Evolutionary conservation across 2,329 filamentous ascomycete genomes (phyloP), one percentile per base, ranked within the genome.

Genomic region (Trichoderma cornu-damae): DNA sequence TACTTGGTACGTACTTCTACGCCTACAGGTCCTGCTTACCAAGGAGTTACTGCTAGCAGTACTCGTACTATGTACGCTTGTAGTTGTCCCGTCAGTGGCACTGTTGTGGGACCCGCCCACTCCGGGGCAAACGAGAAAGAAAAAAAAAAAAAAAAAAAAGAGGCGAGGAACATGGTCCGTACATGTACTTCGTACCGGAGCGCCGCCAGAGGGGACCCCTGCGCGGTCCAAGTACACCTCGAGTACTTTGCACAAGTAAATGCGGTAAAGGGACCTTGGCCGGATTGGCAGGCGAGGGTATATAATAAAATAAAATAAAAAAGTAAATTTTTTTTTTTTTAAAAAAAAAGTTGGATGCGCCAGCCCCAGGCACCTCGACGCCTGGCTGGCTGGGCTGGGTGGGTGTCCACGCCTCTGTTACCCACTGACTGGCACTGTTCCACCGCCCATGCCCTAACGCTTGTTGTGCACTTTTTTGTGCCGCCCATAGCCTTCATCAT

Each of bases 81-180:
- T 58, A 58, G 56, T 58, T 59, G 57, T 55, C 57, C 57, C 57
- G 57, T 59, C 57, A 59, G 57, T 59, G 57, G 57, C 53, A 34
- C 57, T 43, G 35, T 50, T 35, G 12, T 37, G 20, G 50, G 51
- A 46, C 51, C 51, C 50, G 44, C 46, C 28, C 44, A 37, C 46
- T 47, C 57, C 48, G 53, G 42, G 43, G 51, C 40, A 54, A 53
- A 52, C 22, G 22, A 18, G 16, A 24, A 37, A 37, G 22, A 28
- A 12, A 34, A 12, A n/a, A 14, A 35, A 28, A 43, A 18, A 37
- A 34, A 47, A 58, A 53, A 53, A 53, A 30, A 30, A n/a, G 24
- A 32, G 11, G 24, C 7, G 11, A 5, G 38, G 43, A n/a, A n/a
- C n/a, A n/a, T n/a, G 6, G 40, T 16, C 11, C 37, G 18, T 18